Evolutionary conservation across 2,329 filamentous ascomycete species (phyloP), one percentile per base, ranked within the genome.

Genomic region (Monosporascus sp.): DNA sequence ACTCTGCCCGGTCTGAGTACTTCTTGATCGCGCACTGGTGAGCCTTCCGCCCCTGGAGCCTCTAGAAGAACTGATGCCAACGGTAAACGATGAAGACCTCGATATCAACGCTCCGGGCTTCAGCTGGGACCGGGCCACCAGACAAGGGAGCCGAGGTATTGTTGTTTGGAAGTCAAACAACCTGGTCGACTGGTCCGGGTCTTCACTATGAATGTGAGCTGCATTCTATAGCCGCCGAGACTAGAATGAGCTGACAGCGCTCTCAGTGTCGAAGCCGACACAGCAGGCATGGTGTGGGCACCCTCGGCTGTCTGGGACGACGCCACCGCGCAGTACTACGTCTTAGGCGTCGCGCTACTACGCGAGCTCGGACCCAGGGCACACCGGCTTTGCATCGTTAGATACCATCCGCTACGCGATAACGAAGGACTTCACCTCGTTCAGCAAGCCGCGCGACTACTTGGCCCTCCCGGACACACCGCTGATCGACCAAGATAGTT

Each of bases 401-500:
- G 72, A 72, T 50, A 62, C 67, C 7, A 79, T 80, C 50, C 74
- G 78, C 25, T 78, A 77, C 57, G 74, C 78, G 3, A 74, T 76
- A 15, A 81, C 78, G 1, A 69, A 61, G 17, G 77, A 81, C 61
- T 81, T 81, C 55, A 63, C 68, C 44, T 75, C 70, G 1, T 81
- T 81, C 60, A 71, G 70, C 49, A 54, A 67, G 1, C 74, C 78
- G 0, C 55, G 66, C 37, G 73, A 77, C 50, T 78, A 79, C 60
- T 63, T 75, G 51, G 71, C 74, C 31, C 61, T 65, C 11, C 54
- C 67, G 2, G 67, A 67, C 17, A 76, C 70, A 3, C 71, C 73
- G 2, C 63, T 80, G 38, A 81, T 80, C 54, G 77, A 80, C 54
- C 72, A 78, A 31, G 73, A n/a, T n/a, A 77, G 50, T 74, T 80